These are phyloP conservation scores for Calonectria pauciramosa DNA, from an alignment of 2,329 filamentous ascomycete species.

Conservation along the genomic window DNA sequence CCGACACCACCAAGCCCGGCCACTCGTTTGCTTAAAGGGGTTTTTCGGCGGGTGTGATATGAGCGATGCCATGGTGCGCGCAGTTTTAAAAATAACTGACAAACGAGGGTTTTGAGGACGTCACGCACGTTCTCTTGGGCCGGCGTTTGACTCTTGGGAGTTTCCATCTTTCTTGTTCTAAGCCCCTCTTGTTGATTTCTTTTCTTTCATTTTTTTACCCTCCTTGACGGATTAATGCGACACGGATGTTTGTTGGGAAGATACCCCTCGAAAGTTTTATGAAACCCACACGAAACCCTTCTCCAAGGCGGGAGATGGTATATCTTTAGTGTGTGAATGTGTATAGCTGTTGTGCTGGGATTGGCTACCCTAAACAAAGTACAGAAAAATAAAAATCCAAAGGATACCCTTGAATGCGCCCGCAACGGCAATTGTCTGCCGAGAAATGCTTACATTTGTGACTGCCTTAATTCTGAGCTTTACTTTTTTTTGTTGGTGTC, in stretches of 20 bases:
- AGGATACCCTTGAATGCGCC: neutral
- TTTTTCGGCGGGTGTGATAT: neutral
- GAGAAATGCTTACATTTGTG: neutral
- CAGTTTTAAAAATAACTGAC: neutral
- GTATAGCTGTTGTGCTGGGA: neutral
- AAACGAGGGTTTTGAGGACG: neutral
- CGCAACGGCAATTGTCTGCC: neutral
- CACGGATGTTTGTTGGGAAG: slow-evolving; percentile 13
- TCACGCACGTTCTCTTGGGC: neutral
- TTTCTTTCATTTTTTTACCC: neutral
- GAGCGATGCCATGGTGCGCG: neutral
- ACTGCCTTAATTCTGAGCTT: neutral
- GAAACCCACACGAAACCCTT: slow-evolving; percentile 19
- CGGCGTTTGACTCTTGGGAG: neutral
- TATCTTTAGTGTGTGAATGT: neutral
- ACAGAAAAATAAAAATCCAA: neutral
- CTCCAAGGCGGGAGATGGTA: neutral
- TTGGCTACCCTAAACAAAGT: neutral
- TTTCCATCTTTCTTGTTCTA: neutral
- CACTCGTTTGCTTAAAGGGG: slow-evolving; percentile 33
- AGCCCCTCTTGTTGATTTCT: neutral
- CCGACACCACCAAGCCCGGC: slow-evolving; percentile 46
- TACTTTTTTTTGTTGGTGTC: neutral
- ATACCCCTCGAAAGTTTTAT: slow-evolving; percentile 21
- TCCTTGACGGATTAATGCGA: slow-evolving; percentile 16